Conservation (phyloP, 148 eudicot species). For the Nepenthes gracilis region DNA sequence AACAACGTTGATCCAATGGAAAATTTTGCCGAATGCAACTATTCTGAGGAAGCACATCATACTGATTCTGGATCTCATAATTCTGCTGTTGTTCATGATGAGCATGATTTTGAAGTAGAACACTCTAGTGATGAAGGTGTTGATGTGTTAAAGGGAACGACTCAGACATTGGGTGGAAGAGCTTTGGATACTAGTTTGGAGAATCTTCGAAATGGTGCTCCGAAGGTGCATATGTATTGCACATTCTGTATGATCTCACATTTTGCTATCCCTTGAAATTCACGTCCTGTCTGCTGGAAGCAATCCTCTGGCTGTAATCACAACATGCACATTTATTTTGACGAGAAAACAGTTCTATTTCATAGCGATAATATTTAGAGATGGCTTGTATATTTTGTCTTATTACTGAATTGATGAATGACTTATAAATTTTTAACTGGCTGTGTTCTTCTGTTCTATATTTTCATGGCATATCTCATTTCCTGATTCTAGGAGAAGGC, state of each 20-base stretch:
- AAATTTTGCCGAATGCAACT: slow-evolving; percentile 2
- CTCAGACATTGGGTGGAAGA: neutral
- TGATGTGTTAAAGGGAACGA: slow-evolving; percentile 8
- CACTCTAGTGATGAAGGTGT: slow-evolving; percentile 6
- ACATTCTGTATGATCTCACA: slow-evolving; percentile 2
- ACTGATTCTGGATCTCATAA: slow-evolving; percentile 12
- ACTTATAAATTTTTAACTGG: neutral
- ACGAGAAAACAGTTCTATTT: too few species aligned
- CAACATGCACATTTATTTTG: too few species aligned
- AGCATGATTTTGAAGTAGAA: slow-evolving; percentile 9
- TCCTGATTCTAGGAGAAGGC: slow-evolving; percentile 16
- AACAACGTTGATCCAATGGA: neutral
- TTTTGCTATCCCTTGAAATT: neutral
- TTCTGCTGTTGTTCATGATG: slow-evolving; percentile 3
- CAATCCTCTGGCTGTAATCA: too few species aligned
- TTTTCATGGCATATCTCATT: slow-evolving; percentile 2
- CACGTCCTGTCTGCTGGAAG: neutral
- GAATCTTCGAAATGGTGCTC: slow-evolving; percentile 6
- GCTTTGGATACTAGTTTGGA: slow-evolving; percentile 8
- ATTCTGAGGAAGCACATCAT: slow-evolving; percentile 12
- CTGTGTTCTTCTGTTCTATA: neutral
- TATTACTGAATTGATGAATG: too few species aligned
- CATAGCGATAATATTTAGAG: too few species aligned
- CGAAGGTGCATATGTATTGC: slow-evolving; percentile 21
- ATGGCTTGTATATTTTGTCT: too few species aligned